These are phyloP conservation scores for Colletotrichum phormii DNA, from an alignment of 2,329 filamentous ascomycete species.

Conservation along the genomic window DNA sequence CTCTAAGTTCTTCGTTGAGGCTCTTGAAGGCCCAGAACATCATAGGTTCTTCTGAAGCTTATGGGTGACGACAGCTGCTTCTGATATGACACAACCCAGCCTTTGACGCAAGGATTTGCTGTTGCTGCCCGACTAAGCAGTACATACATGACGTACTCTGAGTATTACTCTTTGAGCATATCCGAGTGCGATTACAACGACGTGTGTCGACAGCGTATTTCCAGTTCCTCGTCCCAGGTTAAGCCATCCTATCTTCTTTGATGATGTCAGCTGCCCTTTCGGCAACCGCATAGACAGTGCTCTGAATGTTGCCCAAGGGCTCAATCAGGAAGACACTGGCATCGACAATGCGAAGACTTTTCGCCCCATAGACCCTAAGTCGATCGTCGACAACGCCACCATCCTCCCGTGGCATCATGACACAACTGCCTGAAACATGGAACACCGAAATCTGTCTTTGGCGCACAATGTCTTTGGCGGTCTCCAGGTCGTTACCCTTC, in stretches of 20 bases:
- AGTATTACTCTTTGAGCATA: not conserved
- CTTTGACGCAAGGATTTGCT: no score
- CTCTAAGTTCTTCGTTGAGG: no score
- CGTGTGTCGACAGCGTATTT: not conserved
- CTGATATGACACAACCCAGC: no score
- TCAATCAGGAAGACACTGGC: slow-evolving; percentile 58
- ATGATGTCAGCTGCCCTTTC: slow-evolving; percentile 56
- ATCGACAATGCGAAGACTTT: slow-evolving; percentile 58
- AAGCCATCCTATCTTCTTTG: slow-evolving; percentile 39
- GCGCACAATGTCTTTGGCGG: slow-evolving; percentile 49
- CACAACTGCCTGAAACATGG: slow-evolving; percentile 60
- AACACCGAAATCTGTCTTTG: slow-evolving; percentile 51
- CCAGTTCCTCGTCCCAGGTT: not conserved
- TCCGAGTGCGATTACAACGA: not conserved
- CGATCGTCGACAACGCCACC: slow-evolving; percentile 58
- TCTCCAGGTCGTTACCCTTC: slow-evolving; percentile 45
- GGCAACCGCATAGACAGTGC: slow-evolving; percentile 44
- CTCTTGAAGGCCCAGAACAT: no score
- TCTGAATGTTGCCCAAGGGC: slow-evolving; percentile 49
- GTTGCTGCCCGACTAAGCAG: no score
- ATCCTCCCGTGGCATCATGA: slow-evolving; percentile 58
- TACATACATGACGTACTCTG: no score
- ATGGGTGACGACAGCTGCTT: no score
- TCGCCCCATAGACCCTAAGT: slow-evolving; percentile 56
- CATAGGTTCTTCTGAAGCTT: no score